Evolutionary conservation across 2,329 filamentous ascomycete genomes (phyloP).

Genomic region (Exophiala aquamarina): DNA sequence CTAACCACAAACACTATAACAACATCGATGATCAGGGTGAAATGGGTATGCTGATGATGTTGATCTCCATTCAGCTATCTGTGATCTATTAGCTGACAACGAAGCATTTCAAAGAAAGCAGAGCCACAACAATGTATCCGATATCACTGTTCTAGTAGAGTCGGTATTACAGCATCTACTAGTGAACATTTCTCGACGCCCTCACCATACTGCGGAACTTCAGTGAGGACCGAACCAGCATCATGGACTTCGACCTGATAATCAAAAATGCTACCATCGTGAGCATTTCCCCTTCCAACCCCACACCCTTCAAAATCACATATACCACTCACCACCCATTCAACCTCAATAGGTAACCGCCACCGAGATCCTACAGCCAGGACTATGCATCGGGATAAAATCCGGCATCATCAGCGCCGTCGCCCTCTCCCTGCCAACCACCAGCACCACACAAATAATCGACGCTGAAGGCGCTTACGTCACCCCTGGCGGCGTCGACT

Average conservation of each 20-base stretch:
- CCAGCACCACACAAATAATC: slow-evolving; percentile 38
- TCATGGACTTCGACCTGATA: slow-evolving; percentile 39
- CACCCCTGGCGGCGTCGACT: slow-evolving; percentile 48
- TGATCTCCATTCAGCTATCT: too few species aligned
- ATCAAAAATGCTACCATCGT: slow-evolving; percentile 45
- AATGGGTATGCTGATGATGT: too few species aligned
- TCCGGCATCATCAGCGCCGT: slow-evolving; percentile 48
- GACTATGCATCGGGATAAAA: slow-evolving; percentile 49
- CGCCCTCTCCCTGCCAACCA: slow-evolving; percentile 39
- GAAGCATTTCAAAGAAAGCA: too few species aligned
- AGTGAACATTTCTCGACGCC: too few species aligned
- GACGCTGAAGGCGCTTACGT: slow-evolving; percentile 39
- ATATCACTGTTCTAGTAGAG: too few species aligned
- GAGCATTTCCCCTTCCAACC: slow-evolving; percentile 19
- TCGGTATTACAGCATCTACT: too few species aligned
- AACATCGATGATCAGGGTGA: too few species aligned
- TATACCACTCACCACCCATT: slow-evolving; percentile 10
- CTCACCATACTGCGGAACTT: too few species aligned
- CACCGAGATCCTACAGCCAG: slow-evolving; percentile 43
- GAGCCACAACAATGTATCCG: too few species aligned
- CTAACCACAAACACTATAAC: too few species aligned
- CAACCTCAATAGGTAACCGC: slow-evolving; percentile 43
- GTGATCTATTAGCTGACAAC: too few species aligned
- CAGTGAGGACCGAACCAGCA: neutral
- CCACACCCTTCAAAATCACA: too few species aligned